These are phyloP conservation scores for Glycine tomentella DNA, from an alignment of 306 rosid genomes.

Conservation along the genomic window DNA sequence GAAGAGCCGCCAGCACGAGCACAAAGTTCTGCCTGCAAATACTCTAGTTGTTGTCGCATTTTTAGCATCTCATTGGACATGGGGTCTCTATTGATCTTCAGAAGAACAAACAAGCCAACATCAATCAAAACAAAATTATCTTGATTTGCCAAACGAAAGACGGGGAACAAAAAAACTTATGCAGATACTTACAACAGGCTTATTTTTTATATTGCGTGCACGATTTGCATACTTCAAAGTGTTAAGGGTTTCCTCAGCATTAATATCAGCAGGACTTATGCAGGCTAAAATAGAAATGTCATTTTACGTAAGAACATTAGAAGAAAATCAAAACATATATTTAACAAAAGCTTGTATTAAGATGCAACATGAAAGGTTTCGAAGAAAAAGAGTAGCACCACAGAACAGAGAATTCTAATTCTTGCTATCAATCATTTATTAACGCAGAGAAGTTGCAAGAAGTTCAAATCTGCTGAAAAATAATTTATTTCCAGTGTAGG, in stretches of 20 bases:
- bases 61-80: constrained; percentile 96
- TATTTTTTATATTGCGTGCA: constrained; percentile 96
- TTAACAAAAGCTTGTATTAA: constrained; percentile 30
- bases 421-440: constrained; percentile 35
- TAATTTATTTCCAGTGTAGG: constrained; percentile 7
- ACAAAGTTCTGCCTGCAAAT: constrained; percentile 97
- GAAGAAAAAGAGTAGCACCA: constrained; percentile 30
- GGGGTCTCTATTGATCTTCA: constrained; percentile 96
- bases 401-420: constrained; percentile 12
- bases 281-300: constrained; percentile 72
- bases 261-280: constrained; percentile 99
- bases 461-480: constrained; percentile 34
- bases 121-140: constrained; percentile 41
- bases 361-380: constrained; percentile 33
- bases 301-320: constrained; percentile 40
- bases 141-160: constrained; percentile 25
- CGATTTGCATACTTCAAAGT: constrained; percentile 99
- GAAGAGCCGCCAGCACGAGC: constrained; percentile 93
- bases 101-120: constrained; percentile 36
- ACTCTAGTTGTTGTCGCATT: constrained; percentile 97
- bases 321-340: constrained; percentile 27
- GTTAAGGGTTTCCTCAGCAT: constrained; percentile 99
- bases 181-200: constrained; percentile 87
- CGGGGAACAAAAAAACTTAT: background rate
- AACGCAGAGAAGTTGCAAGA: constrained; percentile 14